Conservation (phyloP, 352 stramenopile species). For the Phytophthora sojae region DNA sequence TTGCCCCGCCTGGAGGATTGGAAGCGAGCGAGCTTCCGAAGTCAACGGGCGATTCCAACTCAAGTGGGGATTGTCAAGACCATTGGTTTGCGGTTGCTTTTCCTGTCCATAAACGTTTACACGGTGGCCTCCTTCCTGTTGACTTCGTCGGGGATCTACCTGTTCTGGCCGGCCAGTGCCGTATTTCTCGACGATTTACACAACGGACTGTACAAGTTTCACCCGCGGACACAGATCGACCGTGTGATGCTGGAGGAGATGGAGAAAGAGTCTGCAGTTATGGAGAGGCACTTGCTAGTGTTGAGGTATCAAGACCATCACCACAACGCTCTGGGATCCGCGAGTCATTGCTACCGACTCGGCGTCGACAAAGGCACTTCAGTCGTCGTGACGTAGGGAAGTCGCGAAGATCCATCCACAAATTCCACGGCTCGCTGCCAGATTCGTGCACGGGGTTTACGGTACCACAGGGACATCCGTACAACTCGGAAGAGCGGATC, state of each 20-base stretch:
- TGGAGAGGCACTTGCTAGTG: conserved; percentile 19
- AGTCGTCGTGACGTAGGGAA: conserved; percentile 12
- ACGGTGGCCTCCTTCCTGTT: conserved; percentile 21
- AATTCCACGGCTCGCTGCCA: conserved; percentile 23
- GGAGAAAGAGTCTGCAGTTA: not conserved
- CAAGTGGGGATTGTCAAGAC: not conserved
- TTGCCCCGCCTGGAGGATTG: conserved; percentile 3
- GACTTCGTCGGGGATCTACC: conserved; percentile 21
- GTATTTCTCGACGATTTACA: conserved; percentile 25
- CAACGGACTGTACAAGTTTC: conserved; percentile 29
- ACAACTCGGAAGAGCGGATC: conserved; percentile 3
- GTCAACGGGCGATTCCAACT: not conserved
- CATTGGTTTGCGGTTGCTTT: conserved; percentile 3
- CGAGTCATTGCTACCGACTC: conserved; percentile 24
- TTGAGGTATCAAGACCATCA: conserved; percentile 24
- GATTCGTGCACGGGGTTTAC: conserved; percentile 26
- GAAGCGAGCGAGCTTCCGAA: not conserved
- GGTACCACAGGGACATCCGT: conserved; percentile 3
- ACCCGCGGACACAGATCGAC: conserved; percentile 7
- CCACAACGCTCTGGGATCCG: conserved; percentile 7
- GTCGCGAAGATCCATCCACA: conserved; percentile 20
- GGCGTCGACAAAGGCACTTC: conserved; percentile 24
- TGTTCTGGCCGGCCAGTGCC: conserved; percentile 6
- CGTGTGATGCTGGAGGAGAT: conserved; percentile 20
- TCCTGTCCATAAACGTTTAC: conserved; percentile 26